Percentiles rank a stretch among this genome's conserved stretches.
Conservation (phyloP, 192 early-diverging fungal species). For the Podila minutissima region DNA sequence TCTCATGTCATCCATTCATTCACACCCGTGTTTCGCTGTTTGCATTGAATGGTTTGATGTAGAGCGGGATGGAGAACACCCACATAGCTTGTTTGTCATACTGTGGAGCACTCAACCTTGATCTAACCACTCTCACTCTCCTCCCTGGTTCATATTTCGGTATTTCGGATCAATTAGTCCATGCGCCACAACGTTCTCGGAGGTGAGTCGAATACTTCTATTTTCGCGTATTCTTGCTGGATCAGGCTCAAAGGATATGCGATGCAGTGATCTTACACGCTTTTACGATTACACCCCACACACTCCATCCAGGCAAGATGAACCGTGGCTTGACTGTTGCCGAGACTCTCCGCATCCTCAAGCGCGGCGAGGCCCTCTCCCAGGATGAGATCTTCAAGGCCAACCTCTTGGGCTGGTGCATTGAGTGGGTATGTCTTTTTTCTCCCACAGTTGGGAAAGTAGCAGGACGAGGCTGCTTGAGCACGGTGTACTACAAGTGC, state of each 20-base stretch:
- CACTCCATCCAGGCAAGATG: slow-evolving; percentile 80
- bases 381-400: slow-evolving; percentile 87
- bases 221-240: not conserved
- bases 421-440: slow-evolving; percentile 80
- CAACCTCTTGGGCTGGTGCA: slow-evolving; percentile 92
- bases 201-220: slow-evolving; percentile 44
- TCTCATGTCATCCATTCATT: no score
- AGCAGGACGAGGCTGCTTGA: not conserved
- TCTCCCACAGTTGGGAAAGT: not conserved
- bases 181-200: slow-evolving; percentile 64
- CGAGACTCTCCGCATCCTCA: slow-evolving; percentile 86
- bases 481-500: not conserved
- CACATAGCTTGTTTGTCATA: no score
- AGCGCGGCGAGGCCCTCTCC: slow-evolving; percentile 72
- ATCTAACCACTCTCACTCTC: not conserved
- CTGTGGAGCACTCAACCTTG: no score
- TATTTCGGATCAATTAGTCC: slow-evolving; percentile 24
- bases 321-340: slow-evolving; percentile 98
- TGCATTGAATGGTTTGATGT: not conserved
- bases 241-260: not conserved
- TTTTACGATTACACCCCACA: not conserved
- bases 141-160: slow-evolving; percentile 1
- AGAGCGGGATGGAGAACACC: not conserved
- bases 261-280: not conserved
- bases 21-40: not conserved